phyloP scores from a whole-genome alignment of 176 grass and related monocot genomes.

The Aegilops bicornis region DNA sequence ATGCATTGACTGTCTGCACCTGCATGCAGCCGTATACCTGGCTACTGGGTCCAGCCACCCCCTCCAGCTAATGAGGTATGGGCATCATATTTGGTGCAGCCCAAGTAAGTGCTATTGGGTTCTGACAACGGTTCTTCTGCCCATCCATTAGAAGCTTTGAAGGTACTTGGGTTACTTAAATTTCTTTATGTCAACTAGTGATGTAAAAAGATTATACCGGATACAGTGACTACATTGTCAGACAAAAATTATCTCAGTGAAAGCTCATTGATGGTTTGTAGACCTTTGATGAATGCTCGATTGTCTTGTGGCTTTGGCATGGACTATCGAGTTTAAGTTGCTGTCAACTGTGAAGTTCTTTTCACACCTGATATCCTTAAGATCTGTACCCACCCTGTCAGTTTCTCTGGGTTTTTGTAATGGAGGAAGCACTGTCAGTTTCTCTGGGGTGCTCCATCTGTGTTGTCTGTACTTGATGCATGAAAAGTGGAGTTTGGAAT shows the following conservation, averaged over 20 bases:
- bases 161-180: conserved; percentile 12
- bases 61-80: conserved; percentile 79
- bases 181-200: background rate
- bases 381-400: background rate
- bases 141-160: conserved; percentile 10
- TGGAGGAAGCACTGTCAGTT: too few relatives aligned
- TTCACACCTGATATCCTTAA: background rate
- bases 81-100: conserved; percentile 79
- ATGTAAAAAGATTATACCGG: background rate
- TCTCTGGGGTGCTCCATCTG: background rate
- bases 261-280: conserved; percentile 11
- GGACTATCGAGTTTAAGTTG: background rate
- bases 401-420: background rate
- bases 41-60: conserved; percentile 83
- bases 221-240: background rate
- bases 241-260: background rate
- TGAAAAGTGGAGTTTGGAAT: background rate
- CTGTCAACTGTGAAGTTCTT: background rate
- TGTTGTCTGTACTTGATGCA: background rate
- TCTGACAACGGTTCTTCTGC: conserved; percentile 26
- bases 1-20: conserved; percentile 12
- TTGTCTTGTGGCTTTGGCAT: background rate
- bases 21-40: conserved; percentile 73
- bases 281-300: background rate
- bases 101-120: conserved; percentile 40